These are phyloP conservation scores for Auxenochlorella pyrenoidosa DNA, from an alignment of 139 green algal genomes.

Conservation along the genomic window DNA sequence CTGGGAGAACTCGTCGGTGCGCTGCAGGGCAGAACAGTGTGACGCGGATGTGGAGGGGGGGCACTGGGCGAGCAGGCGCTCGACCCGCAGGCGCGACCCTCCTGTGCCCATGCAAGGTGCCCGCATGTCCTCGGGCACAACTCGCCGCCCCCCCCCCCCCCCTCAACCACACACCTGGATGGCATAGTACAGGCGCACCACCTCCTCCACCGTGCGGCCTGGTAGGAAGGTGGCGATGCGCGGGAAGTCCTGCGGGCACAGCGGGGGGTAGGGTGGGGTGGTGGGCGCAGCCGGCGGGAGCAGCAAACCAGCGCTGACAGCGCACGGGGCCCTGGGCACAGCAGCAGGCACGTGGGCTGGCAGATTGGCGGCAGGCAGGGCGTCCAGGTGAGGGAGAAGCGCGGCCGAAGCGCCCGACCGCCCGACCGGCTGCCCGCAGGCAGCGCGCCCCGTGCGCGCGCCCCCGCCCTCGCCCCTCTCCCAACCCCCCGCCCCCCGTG, in stretches of 20 bases:
- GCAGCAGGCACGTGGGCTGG: neutral
- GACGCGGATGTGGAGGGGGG: neutral
- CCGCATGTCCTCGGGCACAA: no score
- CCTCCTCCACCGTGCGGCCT: constrained; percentile 78
- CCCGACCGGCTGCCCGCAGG: neutral
- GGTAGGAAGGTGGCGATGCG: constrained; percentile 83
- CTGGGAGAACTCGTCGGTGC: constrained; percentile 86
- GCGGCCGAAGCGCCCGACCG: no score
- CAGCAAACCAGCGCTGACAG: no score
- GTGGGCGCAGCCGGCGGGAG: neutral
- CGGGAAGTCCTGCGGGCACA: constrained; percentile 77
- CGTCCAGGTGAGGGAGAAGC: no score
- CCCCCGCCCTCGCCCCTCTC: neutral
- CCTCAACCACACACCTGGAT: no score
- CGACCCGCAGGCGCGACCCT: no score
- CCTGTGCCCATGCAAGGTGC: no score
- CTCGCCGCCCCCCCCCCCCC: no score
- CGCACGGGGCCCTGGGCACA: no score
- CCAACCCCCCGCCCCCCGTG: neutral
- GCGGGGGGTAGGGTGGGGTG: neutral
- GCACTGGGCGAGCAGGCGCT: neutral
- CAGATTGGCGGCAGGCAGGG: no score
- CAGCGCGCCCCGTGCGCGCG: no score
- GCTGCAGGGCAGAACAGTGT: constrained; percentile 49
- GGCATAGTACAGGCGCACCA: constrained; percentile 83